phyloP scores from a whole-genome alignment of 352 stramenopile species.

The Peronospora farinosa region DNA sequence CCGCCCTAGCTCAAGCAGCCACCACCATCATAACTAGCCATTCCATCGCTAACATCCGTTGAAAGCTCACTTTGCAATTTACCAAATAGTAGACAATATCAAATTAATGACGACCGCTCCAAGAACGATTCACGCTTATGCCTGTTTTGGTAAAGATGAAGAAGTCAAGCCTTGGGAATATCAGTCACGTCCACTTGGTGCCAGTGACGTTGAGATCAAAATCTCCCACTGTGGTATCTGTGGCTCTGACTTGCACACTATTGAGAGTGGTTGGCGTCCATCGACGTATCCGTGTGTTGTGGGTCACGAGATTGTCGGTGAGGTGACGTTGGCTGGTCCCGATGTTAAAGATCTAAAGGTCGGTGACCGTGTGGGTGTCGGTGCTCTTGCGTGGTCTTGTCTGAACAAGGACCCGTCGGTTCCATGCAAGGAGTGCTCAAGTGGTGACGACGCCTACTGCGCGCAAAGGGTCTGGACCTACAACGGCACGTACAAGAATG shows the following conservation, averaged over 20 bases:
- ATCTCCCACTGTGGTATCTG: constrained; percentile 63
- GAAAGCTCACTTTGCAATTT: too few relatives aligned
- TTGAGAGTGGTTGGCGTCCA: constrained; percentile 41
- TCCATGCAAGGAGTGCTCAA: constrained; percentile 55
- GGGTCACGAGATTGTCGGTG: constrained; percentile 56
- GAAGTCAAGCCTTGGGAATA: constrained; percentile 39
- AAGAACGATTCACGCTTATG: constrained; percentile 40
- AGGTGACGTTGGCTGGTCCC: constrained; percentile 32
- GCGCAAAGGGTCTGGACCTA: constrained; percentile 43
- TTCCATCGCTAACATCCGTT: too few relatives aligned
- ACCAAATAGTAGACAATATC: constrained; percentile 3
- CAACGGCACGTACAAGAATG: constrained; percentile 37
- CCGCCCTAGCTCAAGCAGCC: too few relatives aligned
- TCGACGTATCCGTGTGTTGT: constrained; percentile 44
- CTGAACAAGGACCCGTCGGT: constrained; percentile 41
- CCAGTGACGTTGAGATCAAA: constrained; percentile 51
- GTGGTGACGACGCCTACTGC: constrained; percentile 61
- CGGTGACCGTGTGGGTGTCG: constrained; percentile 83
- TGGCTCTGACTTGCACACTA: constrained; percentile 50
- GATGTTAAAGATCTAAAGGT: constrained; percentile 58
- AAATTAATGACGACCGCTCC: constrained; percentile 22
- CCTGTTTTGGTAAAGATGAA: constrained; percentile 31
- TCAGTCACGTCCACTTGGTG: constrained; percentile 35
- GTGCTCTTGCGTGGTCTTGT: constrained; percentile 70
- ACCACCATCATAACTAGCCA: too few relatives aligned